Percentiles rank a stretch among this genome's conserved stretches.
phyloP scores from a whole-genome alignment of 2,329 filamentous ascomycete species.

The Hymenoscyphus scutula region DNA sequence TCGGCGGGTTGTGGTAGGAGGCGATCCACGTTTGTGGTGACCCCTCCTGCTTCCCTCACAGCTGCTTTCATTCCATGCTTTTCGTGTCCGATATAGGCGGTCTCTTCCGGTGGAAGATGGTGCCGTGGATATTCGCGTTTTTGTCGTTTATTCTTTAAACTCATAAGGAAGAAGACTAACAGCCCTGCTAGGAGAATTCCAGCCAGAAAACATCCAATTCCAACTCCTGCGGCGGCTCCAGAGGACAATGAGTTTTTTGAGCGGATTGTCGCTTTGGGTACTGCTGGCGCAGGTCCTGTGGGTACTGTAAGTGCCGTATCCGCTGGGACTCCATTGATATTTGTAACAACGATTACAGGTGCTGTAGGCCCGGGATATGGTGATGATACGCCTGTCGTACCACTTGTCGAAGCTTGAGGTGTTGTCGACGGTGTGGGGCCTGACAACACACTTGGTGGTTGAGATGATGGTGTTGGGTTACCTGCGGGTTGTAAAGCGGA shows the following conservation, averaged over 20 bases:
- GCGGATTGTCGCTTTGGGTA: too few relatives aligned
- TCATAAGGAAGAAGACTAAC: slow-evolving; percentile 14
- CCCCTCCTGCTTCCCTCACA: not conserved
- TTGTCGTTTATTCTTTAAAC: not conserved
- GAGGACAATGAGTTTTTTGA: not conserved
- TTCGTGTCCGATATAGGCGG: slow-evolving; percentile 3
- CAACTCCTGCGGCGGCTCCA: slow-evolving; percentile 37
- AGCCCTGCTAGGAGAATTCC: slow-evolving; percentile 31
- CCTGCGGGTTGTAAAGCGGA: too few relatives aligned
- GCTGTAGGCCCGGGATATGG: too few relatives aligned
- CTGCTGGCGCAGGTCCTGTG: too few relatives aligned
- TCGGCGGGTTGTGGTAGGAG: slow-evolving; percentile 19
- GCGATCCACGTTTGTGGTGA: slow-evolving; percentile 9
- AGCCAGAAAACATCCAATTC: slow-evolving; percentile 36
- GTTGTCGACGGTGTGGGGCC: too few relatives aligned
- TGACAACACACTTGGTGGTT: too few relatives aligned
- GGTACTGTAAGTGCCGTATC: not conserved
- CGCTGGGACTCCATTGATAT: too few relatives aligned
- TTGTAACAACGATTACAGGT: too few relatives aligned
- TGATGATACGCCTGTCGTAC: too few relatives aligned
- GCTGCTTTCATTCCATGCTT: not conserved
- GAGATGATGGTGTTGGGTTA: too few relatives aligned
- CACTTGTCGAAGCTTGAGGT: too few relatives aligned
- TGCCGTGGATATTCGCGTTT: slow-evolving; percentile 4
- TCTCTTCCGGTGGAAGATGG: not conserved